Conservation (phyloP, 2,329 filamentous ascomycete genomes). For the Dactylellina sp. region DNA sequence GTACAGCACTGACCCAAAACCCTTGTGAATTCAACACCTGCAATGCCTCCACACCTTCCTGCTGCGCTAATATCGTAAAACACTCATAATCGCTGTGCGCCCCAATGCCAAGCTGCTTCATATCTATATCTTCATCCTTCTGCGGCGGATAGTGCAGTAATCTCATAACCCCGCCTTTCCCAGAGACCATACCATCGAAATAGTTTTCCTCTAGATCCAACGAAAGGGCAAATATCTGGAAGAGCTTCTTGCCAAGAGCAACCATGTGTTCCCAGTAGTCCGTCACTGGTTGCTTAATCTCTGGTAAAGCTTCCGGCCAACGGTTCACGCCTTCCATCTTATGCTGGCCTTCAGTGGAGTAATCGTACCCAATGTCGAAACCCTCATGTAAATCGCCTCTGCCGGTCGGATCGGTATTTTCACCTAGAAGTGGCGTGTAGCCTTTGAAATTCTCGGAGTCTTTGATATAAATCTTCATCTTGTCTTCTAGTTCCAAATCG, state of each 20-base stretch:
- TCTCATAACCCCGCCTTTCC: conserved; percentile 52
- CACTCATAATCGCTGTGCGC: conserved; percentile 59
- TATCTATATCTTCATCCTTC: conserved; percentile 33
- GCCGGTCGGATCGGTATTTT: conserved; percentile 55
- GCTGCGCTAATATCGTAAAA: conserved; percentile 58
- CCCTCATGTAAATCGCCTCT: conserved; percentile 60
- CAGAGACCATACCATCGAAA: conserved; percentile 52
- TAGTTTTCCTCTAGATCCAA: conserved; percentile 55
- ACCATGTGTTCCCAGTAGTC: conserved; percentile 56
- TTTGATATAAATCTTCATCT: conserved; percentile 60
- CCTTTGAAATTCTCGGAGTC: conserved; percentile 59
- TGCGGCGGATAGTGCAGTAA: conserved; percentile 59
- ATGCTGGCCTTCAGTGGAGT: conserved; percentile 49
- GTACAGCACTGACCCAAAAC: conserved; percentile 57
- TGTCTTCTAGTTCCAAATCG: conserved; percentile 58
- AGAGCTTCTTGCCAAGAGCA: conserved; percentile 55
- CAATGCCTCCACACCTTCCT: conserved; percentile 57
- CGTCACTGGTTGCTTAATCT: conserved; percentile 54
- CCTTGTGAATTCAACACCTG: conserved; percentile 58
- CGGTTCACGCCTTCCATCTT: conserved; percentile 57
- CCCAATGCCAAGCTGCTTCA: conserved; percentile 57
- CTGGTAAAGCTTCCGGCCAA: conserved; percentile 57
- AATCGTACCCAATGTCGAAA: conserved; percentile 58
- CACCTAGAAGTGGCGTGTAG: conserved; percentile 58
- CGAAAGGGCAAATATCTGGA: conserved; percentile 57